These are phyloP conservation scores for Chenopodium berlandieri DNA, from an alignment of 148 eudicot species.

Conservation along the genomic window DNA sequence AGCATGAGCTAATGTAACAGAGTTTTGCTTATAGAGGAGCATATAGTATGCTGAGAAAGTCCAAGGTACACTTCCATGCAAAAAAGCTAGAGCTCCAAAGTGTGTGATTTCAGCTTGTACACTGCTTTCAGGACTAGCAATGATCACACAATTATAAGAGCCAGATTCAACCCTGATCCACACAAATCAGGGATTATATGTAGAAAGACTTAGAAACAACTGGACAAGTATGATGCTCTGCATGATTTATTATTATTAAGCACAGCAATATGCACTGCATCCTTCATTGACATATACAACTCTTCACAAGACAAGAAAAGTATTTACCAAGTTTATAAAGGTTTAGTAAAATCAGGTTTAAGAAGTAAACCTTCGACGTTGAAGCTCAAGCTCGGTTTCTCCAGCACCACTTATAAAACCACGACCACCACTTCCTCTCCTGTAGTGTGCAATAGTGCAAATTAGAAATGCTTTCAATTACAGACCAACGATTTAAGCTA, in stretches of 20 bases:
- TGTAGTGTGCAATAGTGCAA: conserved; percentile 31
- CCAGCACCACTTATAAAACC: conserved; percentile 99
- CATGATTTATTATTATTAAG: not conserved
- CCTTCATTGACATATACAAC: not conserved
- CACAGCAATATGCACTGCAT: not conserved
- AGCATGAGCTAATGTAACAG: not conserved
- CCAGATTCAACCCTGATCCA: not conserved
- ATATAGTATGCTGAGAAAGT: not conserved
- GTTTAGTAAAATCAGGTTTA: not conserved
- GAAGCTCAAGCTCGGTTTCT: conserved; percentile 97
- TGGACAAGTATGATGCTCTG: not conserved
- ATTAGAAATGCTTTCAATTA: conserved; percentile 15
- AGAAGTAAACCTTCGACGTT: conserved; percentile 78
- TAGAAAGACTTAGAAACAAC: not conserved
- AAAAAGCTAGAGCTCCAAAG: not conserved
- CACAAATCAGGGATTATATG: not conserved
- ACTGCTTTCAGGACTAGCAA: not conserved
- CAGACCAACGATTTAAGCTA: not conserved
- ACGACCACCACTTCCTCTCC: conserved; percentile 97
- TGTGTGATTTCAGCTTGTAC: not conserved
- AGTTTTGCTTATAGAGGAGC: not conserved
- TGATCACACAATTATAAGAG: not conserved
- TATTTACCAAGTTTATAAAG: not conserved
- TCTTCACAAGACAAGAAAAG: not conserved
- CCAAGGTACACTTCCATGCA: not conserved